Conservation (phyloP, 257 asterid species). For the Nicotiana otophora region DNA sequence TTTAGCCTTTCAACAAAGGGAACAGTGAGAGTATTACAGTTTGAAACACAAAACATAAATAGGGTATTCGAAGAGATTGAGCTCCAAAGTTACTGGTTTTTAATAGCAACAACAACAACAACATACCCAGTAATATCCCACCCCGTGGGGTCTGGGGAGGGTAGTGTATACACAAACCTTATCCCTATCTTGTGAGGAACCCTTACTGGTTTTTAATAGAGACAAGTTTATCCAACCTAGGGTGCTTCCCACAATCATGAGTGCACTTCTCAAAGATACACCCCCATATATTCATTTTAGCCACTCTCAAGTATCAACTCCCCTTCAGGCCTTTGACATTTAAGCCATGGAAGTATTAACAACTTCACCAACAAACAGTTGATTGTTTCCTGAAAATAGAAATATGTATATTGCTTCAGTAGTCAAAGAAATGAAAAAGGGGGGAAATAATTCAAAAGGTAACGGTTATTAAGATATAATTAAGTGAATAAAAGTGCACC, state of each 20-base stretch:
- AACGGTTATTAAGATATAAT: not conserved
- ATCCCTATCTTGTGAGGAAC: no score
- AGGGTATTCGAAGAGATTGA: conserved; percentile 16
- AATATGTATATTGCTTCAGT: not conserved
- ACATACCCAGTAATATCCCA: no score
- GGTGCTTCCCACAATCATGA: conserved; percentile 39
- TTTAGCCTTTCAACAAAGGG: not conserved
- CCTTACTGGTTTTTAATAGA: conserved; percentile 43
- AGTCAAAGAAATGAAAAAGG: not conserved
- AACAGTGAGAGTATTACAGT: not conserved
- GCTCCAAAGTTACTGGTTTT: conserved; percentile 54
- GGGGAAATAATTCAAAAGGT: not conserved
- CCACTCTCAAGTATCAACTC: conserved; percentile 68
- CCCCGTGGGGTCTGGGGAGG: no score
- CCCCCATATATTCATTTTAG: conserved; percentile 69
- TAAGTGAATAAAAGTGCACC: not conserved
- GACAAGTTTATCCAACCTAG: conserved; percentile 23
- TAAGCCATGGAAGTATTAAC: conserved; percentile 71
- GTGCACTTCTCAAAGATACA: conserved; percentile 88
- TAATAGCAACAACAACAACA: conserved; percentile 21
- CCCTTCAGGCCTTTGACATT: conserved; percentile 47
- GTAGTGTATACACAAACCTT: no score
- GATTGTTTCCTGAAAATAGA: conserved; percentile 56
- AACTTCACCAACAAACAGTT: conserved; percentile 64
- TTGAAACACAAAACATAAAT: conserved; percentile 1